Evolutionary conservation across 208 protist species (phyloP).

Genomic region (Strigomonas culicis): DNA sequence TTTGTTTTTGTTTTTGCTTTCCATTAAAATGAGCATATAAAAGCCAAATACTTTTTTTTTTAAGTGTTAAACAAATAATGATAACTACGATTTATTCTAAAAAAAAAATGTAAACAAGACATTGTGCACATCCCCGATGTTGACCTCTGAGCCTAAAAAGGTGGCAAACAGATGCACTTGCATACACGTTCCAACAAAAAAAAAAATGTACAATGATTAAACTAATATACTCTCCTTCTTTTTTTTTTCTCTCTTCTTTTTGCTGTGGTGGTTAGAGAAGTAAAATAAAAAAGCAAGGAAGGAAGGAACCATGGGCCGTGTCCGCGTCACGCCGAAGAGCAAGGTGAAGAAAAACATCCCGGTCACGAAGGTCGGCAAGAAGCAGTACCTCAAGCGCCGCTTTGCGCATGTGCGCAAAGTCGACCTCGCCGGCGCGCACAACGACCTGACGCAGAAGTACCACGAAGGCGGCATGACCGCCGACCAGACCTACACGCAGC

Average conservation of each 20-base stretch:
- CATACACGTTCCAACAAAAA: no score
- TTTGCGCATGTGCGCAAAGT: constrained; percentile 73
- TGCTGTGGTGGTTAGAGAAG: not conserved
- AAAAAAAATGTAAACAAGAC: not conserved
- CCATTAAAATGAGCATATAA: not conserved
- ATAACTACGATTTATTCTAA: not conserved
- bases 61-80: not conserved
- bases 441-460: constrained; percentile 81
- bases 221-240: constrained; percentile 12
- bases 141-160: no score
- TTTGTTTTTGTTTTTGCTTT: constrained; percentile 13
- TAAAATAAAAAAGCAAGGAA: not conserved
- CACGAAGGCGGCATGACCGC: constrained; percentile 55
- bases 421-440: constrained; percentile 71
- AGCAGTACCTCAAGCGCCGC: constrained; percentile 81
- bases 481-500: constrained; percentile 72
- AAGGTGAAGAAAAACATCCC: constrained; percentile 86
- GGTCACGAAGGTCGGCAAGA: constrained; percentile 79
- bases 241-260: constrained; percentile 9
- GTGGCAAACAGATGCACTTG: no score
- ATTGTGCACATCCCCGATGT: no score
- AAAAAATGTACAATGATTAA: constrained; percentile 6
- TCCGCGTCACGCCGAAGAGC: constrained; percentile 76
- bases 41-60: not conserved
- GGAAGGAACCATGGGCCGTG: constrained; percentile 40